Percentiles rank a stretch among this genome's conserved stretches.
Evolutionary conservation across 148 eudicot genomes (phyloP).

Genomic region (Cornus florida): DNA sequence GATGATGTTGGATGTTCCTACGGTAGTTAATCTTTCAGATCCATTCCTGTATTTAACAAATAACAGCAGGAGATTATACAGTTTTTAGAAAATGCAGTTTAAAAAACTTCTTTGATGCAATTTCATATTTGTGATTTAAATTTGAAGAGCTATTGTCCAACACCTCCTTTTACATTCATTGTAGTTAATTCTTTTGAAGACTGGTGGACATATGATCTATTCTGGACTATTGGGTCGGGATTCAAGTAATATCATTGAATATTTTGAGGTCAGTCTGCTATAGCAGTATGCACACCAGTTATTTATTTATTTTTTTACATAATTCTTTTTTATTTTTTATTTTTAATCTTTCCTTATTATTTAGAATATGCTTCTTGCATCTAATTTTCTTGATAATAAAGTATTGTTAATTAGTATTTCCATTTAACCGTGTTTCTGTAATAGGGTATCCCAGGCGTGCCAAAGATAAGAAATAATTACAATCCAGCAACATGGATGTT

Average conservation of each 20-base stretch:
- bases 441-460: slow-evolving; percentile 66
- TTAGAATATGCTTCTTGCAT: background rate
- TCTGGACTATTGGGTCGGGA: slow-evolving; percentile 74
- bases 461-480: slow-evolving; percentile 59
- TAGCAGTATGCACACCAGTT: too few species aligned
- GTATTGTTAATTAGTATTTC: background rate
- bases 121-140: background rate
- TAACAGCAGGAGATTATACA: too few species aligned
- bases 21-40: background rate
- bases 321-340: background rate
- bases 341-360: background rate
- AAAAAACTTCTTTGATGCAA: background rate
- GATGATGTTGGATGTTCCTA: background rate
- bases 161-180: slow-evolving; percentile 5
- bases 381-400: too few species aligned
- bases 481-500: slow-evolving; percentile 95
- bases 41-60: background rate
- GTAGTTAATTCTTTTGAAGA: slow-evolving; percentile 70
- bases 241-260: slow-evolving; percentile 56
- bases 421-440: background rate
- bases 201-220: slow-evolving; percentile 70
- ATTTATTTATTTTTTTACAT: background rate
- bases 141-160: background rate
- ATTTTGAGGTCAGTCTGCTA: slow-evolving; percentile 63
- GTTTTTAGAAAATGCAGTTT: background rate